phyloP scores from a whole-genome alignment of 2,329 filamentous ascomycete genomes.

The Fusarium nygamai region DNA sequence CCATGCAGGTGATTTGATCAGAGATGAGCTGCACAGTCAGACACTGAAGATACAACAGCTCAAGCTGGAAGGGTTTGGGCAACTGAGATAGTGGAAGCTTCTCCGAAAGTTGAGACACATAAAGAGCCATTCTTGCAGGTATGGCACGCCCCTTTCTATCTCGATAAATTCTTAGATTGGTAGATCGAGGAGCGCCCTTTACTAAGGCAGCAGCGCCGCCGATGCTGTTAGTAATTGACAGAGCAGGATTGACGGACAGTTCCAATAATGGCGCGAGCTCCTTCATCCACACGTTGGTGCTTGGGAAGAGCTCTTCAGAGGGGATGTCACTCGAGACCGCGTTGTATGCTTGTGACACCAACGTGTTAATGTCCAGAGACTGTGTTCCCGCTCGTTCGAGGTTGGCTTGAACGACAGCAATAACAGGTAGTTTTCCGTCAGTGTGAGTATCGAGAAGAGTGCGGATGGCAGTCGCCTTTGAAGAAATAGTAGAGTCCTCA shows the following conservation, averaged over 20 bases:
- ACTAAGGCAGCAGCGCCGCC: constrained; percentile 76
- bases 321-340: constrained; percentile 44
- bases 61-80: constrained; percentile 55
- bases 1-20: constrained; percentile 62
- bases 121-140: constrained; percentile 79
- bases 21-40: constrained; percentile 62
- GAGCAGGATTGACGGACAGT: constrained; percentile 64
- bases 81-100: constrained; percentile 53
- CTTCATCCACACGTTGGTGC: constrained; percentile 70
- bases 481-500: constrained; percentile 50
- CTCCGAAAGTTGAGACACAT: constrained; percentile 68
- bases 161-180: constrained; percentile 53
- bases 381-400: constrained; percentile 59
- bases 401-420: constrained; percentile 65
- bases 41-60: constrained; percentile 62
- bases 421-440: constrained; percentile 55
- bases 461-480: constrained; percentile 55
- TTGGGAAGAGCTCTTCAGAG: constrained; percentile 68
- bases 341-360: constrained; percentile 58
- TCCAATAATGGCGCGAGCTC: constrained; percentile 67
- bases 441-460: constrained; percentile 57
- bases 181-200: constrained; percentile 41
- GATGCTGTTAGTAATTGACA: constrained; percentile 79
- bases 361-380: constrained; percentile 64
- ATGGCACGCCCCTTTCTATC: constrained; percentile 78